Percentiles rank a stretch among this genome's conserved stretches.
Conservation (phyloP, 2,329 filamentous ascomycete genomes). For the Didymella keratinophila region DNA sequence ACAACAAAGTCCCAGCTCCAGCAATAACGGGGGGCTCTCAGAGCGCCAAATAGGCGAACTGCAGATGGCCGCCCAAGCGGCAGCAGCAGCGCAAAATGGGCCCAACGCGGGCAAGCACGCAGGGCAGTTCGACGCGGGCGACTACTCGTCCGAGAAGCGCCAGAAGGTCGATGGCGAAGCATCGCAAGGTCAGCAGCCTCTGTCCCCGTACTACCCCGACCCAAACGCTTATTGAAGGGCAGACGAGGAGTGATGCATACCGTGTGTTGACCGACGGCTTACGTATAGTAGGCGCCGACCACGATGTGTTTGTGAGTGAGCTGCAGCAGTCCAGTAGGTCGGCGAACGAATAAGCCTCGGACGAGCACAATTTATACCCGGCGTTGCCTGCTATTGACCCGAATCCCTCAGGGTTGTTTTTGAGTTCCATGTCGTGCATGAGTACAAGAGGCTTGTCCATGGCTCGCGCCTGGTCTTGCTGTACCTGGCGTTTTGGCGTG, state of each 20-base stretch:
- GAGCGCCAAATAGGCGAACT: constrained; percentile 50
- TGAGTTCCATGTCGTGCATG: constrained; percentile 31
- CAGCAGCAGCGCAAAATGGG: constrained; percentile 45
- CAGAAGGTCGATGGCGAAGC: constrained; percentile 45
- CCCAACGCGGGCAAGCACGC: constrained; percentile 47
- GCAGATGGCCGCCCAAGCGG: constrained; percentile 50
- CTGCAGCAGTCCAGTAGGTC: constrained; percentile 29
- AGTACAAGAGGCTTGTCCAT: constrained; percentile 25
- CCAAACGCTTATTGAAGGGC: constrained; percentile 44
- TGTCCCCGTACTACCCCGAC: constrained; percentile 30
- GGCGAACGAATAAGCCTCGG: constrained; percentile 4
- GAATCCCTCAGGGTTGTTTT: background rate
- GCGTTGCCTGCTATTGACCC: constrained; percentile 8
- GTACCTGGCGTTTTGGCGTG: constrained; percentile 28
- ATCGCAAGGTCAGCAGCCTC: constrained; percentile 44
- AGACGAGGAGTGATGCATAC: constrained; percentile 32
- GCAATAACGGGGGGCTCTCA: constrained; percentile 46
- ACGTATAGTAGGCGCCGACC: constrained; percentile 32
- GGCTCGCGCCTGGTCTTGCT: constrained; percentile 22
- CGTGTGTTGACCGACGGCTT: constrained; percentile 29
- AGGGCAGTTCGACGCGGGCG: constrained; percentile 39
- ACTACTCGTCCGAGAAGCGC: constrained; percentile 47
- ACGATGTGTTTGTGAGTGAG: constrained; percentile 32
- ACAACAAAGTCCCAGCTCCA: constrained; percentile 33
- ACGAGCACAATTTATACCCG: constrained; percentile 18